Percentiles rank a stretch among this genome's conserved stretches.
Conservation (phyloP, 768 basidiomycete species). For the Daedaleopsis sinensis region DNA sequence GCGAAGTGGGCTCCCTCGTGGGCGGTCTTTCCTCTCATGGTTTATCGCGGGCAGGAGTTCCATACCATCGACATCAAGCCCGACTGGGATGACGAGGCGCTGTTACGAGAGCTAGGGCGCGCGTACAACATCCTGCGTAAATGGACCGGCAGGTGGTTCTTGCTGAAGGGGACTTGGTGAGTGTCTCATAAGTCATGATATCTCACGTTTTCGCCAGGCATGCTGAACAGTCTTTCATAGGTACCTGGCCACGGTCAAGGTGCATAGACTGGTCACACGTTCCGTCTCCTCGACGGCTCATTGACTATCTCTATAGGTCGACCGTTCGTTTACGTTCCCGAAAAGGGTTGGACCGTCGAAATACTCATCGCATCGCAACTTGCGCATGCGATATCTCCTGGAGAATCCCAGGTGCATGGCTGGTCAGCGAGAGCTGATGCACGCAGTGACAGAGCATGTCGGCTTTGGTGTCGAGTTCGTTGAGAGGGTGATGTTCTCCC, state of each 20-base stretch:
- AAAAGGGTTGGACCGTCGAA: slow-evolving; percentile 8
- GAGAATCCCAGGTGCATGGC: slow-evolving; percentile 12
- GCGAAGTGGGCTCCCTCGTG: background rate
- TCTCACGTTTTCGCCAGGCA: too few species aligned
- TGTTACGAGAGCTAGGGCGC: slow-evolving; percentile 3
- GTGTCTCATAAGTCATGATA: too few species aligned
- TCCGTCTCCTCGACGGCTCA: too few species aligned
- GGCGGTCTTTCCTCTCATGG: background rate
- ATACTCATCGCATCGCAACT: slow-evolving; percentile 1
- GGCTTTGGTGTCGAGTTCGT: slow-evolving; percentile 21
- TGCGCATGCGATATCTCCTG: slow-evolving; percentile 17
- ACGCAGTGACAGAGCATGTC: slow-evolving; percentile 3
- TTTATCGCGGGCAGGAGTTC: background rate
- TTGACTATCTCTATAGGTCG: background rate
- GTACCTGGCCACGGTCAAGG: too few species aligned
- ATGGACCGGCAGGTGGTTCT: slow-evolving; percentile 11
- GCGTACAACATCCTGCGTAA: slow-evolving; percentile 10
- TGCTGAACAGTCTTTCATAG: too few species aligned
- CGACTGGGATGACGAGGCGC: slow-evolving; percentile 13
- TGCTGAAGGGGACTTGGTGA: slow-evolving; percentile 1
- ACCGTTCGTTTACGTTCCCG: slow-evolving; percentile 8
- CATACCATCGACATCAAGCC: background rate
- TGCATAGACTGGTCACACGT: too few species aligned
- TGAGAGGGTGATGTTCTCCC: slow-evolving; percentile 17
- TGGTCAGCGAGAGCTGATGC: slow-evolving; percentile 16